A percentile compares a stretch with the other conserved stretches of the same genome.
phyloP scores from a whole-genome alignment of 768 basidiomycete species.

The Mycena albidolilacea region DNA sequence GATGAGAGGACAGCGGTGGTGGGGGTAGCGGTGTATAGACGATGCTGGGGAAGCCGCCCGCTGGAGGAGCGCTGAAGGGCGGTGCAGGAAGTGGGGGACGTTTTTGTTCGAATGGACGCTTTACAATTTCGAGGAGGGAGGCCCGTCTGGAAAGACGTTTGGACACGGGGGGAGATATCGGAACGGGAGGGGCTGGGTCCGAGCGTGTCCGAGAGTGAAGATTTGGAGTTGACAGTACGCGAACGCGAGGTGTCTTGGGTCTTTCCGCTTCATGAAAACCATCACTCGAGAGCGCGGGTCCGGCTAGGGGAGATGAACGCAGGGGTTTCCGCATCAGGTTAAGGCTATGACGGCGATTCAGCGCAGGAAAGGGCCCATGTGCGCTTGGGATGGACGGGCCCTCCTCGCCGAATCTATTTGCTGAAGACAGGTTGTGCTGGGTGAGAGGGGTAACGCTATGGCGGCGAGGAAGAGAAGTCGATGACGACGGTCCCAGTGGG shows the following conservation, averaged over 20 bases:
- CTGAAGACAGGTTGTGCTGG: background rate
- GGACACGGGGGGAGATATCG: background rate
- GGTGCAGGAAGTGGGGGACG: conserved; percentile 20
- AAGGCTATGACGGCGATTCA: conserved; percentile 35
- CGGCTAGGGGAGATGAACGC: conserved; percentile 60
- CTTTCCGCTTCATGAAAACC: conserved; percentile 28
- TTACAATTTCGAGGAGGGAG: conserved; percentile 24
- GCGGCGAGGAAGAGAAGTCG: background rate
- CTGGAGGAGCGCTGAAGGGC: conserved; percentile 9
- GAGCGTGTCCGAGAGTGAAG: conserved; percentile 27
- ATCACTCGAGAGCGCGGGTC: conserved; percentile 51
- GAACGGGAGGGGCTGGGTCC: background rate
- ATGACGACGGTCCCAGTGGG: conserved; percentile 10
- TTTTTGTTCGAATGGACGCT: conserved; percentile 22
- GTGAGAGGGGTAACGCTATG: conserved; percentile 1
- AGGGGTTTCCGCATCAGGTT: conserved; percentile 48
- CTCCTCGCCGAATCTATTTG: background rate
- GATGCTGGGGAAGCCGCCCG: background rate
- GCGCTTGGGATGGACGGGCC: background rate
- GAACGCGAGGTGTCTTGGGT: conserved; percentile 16
- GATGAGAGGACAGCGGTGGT: conserved; percentile 29
- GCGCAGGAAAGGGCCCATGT: background rate
- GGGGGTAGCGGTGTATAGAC: conserved; percentile 9
- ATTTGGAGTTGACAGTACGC: conserved; percentile 41
- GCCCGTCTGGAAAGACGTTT: conserved; percentile 15